Percentiles rank a stretch among this genome's conserved stretches.
phyloP scores from a whole-genome alignment of 495 filamentous ascomycete species.

The Trichoderma gamsii region DNA sequence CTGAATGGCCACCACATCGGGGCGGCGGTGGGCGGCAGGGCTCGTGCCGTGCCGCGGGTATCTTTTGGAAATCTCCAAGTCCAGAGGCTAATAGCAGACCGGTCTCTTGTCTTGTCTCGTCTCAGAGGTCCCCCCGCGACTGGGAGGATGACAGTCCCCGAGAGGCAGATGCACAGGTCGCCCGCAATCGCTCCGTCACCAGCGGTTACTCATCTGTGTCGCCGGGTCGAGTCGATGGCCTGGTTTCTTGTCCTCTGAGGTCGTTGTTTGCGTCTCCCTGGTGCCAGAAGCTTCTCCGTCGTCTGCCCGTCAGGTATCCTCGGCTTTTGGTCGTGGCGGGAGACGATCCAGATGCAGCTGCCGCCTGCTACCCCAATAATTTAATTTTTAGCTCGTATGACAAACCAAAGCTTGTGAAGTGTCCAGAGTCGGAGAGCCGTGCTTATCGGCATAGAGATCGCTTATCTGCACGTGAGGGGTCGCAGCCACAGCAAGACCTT shows the following conservation, averaged over 20 bases:
- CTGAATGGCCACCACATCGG: slow-evolving; percentile 66
- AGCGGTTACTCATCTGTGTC: slow-evolving; percentile 3
- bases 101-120: background rate
- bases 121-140: background rate
- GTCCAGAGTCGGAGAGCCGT: background rate
- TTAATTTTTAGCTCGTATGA: slow-evolving; percentile 12
- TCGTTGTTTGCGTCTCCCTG: background rate
- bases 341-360: background rate
- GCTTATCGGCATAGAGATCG: background rate
- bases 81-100: background rate
- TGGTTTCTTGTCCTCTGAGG: background rate
- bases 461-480: slow-evolving; percentile 8
- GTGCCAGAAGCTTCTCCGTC: background rate
- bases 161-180: slow-evolving; percentile 3
- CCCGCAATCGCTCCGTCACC: slow-evolving; percentile 9
- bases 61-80: background rate
- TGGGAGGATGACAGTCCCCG: slow-evolving; percentile 5
- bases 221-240: background rate
- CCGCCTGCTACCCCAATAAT: background rate
- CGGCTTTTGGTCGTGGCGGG: background rate
- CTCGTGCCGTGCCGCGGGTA: background rate
- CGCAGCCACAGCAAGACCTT: background rate
- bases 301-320: background rate
- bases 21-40: slow-evolving; percentile 24
- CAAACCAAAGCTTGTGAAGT: slow-evolving; percentile 10